Evolutionary conservation across 495 filamentous ascomycete species (phyloP).

Genomic region (Aspergillus bridgeri): DNA sequence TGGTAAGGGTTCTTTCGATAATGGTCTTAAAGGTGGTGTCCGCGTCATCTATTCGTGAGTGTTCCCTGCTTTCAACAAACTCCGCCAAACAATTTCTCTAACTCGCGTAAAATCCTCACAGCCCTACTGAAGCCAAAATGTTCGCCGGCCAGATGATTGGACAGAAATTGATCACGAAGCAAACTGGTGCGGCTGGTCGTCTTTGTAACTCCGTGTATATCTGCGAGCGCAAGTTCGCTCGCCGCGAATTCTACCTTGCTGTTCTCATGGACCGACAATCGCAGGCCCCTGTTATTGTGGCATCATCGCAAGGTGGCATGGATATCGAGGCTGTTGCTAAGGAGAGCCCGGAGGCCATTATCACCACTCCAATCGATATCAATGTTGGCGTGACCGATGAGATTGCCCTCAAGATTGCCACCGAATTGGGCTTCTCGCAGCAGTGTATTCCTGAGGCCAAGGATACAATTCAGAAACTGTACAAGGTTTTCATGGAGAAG

Average conservation of each 20-base stretch:
- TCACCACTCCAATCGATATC: conserved; percentile 89
- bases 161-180: conserved; percentile 99
- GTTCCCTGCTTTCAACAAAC: neutral
- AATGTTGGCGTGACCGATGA: conserved; percentile 92
- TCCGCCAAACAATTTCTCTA: neutral
- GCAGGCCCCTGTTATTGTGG: conserved; percentile 91
- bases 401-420: conserved; percentile 85
- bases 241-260: conserved; percentile 97
- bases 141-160: conserved; percentile 99
- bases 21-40: conserved; percentile 97
- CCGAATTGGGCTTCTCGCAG: conserved; percentile 91
- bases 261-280: conserved; percentile 94
- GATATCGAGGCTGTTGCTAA: conserved; percentile 98
- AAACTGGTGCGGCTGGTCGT: conserved; percentile 88
- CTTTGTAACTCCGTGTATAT: conserved; percentile 96
- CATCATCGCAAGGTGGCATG: conserved; percentile 97
- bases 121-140: conserved; percentile 85
- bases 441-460: conserved; percentile 94
- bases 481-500: conserved; percentile 96
- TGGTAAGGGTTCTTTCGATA: conserved; percentile 96
- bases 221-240: conserved; percentile 98
- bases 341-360: conserved; percentile 94
- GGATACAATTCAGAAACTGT: conserved; percentile 95
- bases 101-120: conserved; percentile 30
- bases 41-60: conserved; percentile 93